Base-by-base conservation (phyloP, 345 rosid genomes). In the Angophora floribunda region DNA sequence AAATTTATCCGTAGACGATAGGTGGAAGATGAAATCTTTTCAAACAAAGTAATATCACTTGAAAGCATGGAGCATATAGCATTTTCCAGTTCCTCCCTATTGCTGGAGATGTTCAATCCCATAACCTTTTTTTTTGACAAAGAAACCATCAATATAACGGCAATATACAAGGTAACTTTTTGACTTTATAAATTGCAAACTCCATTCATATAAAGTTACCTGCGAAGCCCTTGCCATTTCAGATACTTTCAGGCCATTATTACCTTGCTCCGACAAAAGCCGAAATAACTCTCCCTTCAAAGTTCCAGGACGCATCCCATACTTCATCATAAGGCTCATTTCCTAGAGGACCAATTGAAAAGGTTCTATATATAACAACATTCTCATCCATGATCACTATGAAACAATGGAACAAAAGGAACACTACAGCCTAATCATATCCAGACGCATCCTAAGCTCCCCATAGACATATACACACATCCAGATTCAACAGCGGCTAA, bases 11-110 rank as follows among this genome's bases (percentile, higher is more conserved):
- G 97, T 87, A 95, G 90, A 90, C 99, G 99, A 90, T 96, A 97
- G 85, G 94, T 93, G 87, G 96, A 94, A 80, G 94, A 88, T 85
- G 98, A 94, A 52, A 98, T 97, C 95, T 97, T 98, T 89, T 98
- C 99, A 89, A 98, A 98, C 88, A 98, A 89, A 59, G 96, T 93
- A 89, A 98, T 98, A 92, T 98, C 99, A 92, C 99, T 98, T 88
- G 97, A 94, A 90, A 98, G 96, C 86, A 96, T 92, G 89, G 98
- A 95, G 91, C 93, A 89, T 91, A 98, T 93, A 88, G 93, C 89
- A n/a, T 67, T 90, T 92, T 98, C 96, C 89, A 93, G 93, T 88
- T 94, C 98, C 91, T 95, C 97, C 75, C 91, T 88, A 5, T 92
- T 65, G 91, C 91, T 90, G 87, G 93, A 90, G 91, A 94, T 92